These are phyloP conservation scores for Cardamine resedifolia DNA, from an alignment of 345 rosid genomes.

Conservation along the genomic window DNA sequence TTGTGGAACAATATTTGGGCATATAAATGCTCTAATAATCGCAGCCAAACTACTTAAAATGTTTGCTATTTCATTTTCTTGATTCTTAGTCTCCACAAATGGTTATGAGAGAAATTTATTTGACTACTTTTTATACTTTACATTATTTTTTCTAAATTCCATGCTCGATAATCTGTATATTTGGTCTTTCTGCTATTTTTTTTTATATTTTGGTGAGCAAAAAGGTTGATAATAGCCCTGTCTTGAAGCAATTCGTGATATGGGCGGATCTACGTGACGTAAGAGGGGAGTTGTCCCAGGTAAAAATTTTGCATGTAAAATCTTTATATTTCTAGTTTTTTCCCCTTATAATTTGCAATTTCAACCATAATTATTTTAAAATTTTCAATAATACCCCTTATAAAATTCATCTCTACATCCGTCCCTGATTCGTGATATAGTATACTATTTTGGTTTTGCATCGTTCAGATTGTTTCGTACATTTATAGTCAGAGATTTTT, in stretches of 20 bases:
- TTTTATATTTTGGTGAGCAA: background rate
- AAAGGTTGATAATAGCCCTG: background rate
- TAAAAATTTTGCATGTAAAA: no score
- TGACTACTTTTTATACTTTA: background rate
- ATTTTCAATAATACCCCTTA: no score
- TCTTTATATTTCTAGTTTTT: no score
- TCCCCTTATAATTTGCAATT: no score
- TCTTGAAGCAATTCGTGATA: background rate
- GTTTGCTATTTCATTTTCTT: background rate
- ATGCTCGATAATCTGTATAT: background rate
- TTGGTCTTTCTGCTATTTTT: background rate
- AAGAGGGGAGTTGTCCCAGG: no score
- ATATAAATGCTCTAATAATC: no score
- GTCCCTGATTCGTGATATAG: no score
- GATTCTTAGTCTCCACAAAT: background rate
- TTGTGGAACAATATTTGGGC: no score
- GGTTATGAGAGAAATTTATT: background rate
- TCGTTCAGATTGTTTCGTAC: background rate
- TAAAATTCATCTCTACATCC: no score
- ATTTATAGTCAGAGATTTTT: background rate
- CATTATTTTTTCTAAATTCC: background rate
- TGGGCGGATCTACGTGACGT: no score
- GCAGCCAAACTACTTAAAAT: background rate
- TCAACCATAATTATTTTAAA: no score
- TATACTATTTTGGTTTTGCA: background rate